Conservation (phyloP, 2,329 filamentous ascomycete species). For the Fusarium goolgardi region DNA sequence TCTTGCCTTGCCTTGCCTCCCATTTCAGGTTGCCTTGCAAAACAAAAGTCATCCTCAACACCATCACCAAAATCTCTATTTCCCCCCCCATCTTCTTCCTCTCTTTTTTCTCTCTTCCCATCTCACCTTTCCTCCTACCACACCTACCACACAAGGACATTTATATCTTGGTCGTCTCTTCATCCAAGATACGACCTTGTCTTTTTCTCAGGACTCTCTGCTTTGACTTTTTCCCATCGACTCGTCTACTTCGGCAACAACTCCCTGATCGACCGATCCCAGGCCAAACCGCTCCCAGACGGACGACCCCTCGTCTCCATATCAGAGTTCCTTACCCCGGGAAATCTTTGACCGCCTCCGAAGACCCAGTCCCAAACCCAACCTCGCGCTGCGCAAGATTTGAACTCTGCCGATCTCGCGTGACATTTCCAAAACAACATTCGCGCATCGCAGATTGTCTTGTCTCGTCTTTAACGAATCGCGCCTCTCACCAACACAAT, state of each 20-base stretch:
- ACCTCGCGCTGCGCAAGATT: slow-evolving; percentile 37
- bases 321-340: slow-evolving; percentile 39
- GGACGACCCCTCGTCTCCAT: slow-evolving; percentile 37
- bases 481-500: background rate
- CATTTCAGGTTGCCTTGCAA: slow-evolving; percentile 20
- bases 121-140: slow-evolving; percentile 6
- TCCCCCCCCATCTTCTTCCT: slow-evolving; percentile 6
- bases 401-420: slow-evolving; percentile 38
- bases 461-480: background rate
- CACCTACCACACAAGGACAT: slow-evolving; percentile 16
- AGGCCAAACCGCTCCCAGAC: slow-evolving; percentile 14
- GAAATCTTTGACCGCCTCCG: slow-evolving; percentile 46
- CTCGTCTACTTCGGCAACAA: slow-evolving; percentile 2
- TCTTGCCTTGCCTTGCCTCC: slow-evolving; percentile 14
- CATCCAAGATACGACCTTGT: slow-evolving; percentile 12
- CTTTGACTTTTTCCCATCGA: slow-evolving; percentile 1
- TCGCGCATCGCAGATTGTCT: slow-evolving; percentile 4
- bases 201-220: slow-evolving; percentile 10
- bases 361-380: slow-evolving; percentile 18
- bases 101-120: background rate
- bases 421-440: slow-evolving; percentile 36
- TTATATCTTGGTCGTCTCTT: slow-evolving; percentile 6
- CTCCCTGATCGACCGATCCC: background rate
- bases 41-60: slow-evolving; percentile 30
- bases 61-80: slow-evolving; percentile 36